Evolutionary conservation across 176 grass and related monocot genomes (phyloP).

Genomic region (Oryza australiensis): DNA sequence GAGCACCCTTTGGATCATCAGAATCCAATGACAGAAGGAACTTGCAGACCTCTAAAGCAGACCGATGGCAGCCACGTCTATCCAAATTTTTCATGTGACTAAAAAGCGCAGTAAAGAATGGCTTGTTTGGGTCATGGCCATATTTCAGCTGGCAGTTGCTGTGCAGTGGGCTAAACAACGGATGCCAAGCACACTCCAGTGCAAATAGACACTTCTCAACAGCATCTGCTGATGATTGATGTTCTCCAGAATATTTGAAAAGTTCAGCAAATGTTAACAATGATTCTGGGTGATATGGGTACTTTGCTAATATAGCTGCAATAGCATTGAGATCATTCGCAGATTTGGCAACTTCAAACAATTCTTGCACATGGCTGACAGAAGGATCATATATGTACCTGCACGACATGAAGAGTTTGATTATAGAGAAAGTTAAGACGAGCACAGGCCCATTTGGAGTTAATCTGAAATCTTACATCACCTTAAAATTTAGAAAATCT

Average conservation of each 20-base stretch:
- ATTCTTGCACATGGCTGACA: slow-evolving; percentile 65
- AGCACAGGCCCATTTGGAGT: neutral
- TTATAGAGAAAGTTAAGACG: slow-evolving; percentile 21
- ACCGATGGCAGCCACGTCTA: slow-evolving; percentile 89
- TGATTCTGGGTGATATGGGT: slow-evolving; percentile 89
- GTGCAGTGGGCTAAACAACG: slow-evolving; percentile 73
- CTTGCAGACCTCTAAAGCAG: slow-evolving; percentile 94
- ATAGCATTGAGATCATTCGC: slow-evolving; percentile 96
- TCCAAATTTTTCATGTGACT: slow-evolving; percentile 94
- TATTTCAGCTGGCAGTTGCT: slow-evolving; percentile 80
- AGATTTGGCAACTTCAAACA: slow-evolving; percentile 87
- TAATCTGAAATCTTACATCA: slow-evolving; percentile 16
- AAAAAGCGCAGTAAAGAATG: slow-evolving; percentile 85
- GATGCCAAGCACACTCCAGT: slow-evolving; percentile 87
- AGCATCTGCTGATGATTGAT: slow-evolving; percentile 79
- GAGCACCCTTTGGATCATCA: slow-evolving; percentile 86
- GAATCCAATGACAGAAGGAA: slow-evolving; percentile 91
- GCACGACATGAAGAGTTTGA: slow-evolving; percentile 26
- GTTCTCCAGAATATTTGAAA: slow-evolving; percentile 97
- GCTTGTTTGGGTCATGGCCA: slow-evolving; percentile 79
- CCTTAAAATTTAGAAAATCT: slow-evolving; percentile 5
- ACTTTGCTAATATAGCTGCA: slow-evolving; percentile 59
- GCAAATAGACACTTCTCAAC: slow-evolving; percentile 91
- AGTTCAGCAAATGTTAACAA: slow-evolving; percentile 91
- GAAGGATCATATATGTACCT: slow-evolving; percentile 73